Base-by-base conservation (phyloP, 139 green algal genomes). In the Nannochloris sp. region DNA sequence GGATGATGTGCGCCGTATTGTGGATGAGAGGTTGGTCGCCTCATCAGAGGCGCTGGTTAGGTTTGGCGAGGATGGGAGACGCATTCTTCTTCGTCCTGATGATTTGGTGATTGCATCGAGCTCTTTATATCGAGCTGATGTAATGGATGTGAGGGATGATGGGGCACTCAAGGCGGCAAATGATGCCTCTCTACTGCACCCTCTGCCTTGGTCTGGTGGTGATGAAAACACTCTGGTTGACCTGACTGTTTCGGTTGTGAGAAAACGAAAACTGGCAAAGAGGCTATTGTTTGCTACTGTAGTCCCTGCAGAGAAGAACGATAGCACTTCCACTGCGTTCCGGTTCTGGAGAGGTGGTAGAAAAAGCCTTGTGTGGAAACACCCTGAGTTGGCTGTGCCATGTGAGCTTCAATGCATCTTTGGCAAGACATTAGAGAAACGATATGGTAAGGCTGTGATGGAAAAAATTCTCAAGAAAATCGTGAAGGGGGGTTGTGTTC, bases 371-470 rank as follows among this genome's bases (percentile, higher is more conserved):
- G 55, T 74, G 34, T 74, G 68, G 64, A 18, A 36, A n/a, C 27
- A 62, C 48, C 68, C 68, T 3, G 62, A 51, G 4, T 64, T 36
- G 15, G 60, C 44, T 14, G 9, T 14, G 25, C 19, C 64, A 12
- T 61, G 55, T 11, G 69, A 75, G 51, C 40, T 75, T 51, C 69
- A 75, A 63, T 43, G 75, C 3, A 75, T 75, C 16, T 25, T 75
- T 44, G 69, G 69, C 8, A 37, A 49, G 21, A 75, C 69, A 0
- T n/a, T 75, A 54, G 66, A 67, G 14, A 15, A 34, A 5, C 12
- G 44, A 3, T 61, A 72, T 16, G 69, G 69, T 40, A 43, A 43
- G 29, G 50, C 40, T 29, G 44, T 34, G 2, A 57, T 64, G 4
- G 60, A 56, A 0, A 55, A 73, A 14, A 53, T 75, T 5, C 18